Conservation (phyloP, 2,329 filamentous ascomycete species). For the Apiospora koreana region DNA sequence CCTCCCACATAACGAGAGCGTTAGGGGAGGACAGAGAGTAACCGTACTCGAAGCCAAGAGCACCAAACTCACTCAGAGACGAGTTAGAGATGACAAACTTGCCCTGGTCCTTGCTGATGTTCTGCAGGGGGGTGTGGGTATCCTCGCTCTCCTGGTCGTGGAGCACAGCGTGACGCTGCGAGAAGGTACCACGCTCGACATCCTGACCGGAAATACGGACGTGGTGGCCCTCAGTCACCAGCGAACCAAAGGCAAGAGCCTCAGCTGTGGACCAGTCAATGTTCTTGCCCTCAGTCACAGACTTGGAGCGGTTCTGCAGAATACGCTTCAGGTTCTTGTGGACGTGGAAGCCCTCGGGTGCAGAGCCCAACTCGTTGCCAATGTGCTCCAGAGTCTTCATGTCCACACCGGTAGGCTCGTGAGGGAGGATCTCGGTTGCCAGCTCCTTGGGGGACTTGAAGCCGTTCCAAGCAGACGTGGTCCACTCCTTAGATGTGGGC, state of each 20-base stretch:
- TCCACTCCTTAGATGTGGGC: conserved; percentile 95
- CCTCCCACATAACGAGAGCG: conserved; percentile 98
- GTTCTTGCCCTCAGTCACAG: conserved; percentile 85
- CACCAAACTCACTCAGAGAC: conserved; percentile 70
- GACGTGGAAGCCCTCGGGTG: conserved; percentile 82
- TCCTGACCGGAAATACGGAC: conserved; percentile 98
- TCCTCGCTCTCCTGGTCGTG: conserved; percentile 95
- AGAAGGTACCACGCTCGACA: conserved; percentile 99
- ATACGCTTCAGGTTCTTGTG: conserved; percentile 99
- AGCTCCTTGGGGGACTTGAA: conserved; percentile 99
- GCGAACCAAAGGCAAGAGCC: conserved; percentile 88
- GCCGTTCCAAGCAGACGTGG: conserved; percentile 97
- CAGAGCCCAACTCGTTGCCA: conserved; percentile 73
- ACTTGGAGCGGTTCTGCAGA: conserved; percentile 84
- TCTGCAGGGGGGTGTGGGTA: conserved; percentile 89
- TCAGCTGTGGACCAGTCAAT: conserved; percentile 98
- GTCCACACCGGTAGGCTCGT: conserved; percentile 83
- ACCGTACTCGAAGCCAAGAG: conserved; percentile 95
- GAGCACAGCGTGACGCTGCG: conserved; percentile 93
- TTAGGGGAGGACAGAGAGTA: conserved; percentile 97
- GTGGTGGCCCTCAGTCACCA: conserved; percentile 92
- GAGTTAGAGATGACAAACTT: conserved; percentile 98
- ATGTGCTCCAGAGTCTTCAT: conserved; percentile 75
- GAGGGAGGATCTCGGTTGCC: conserved; percentile 88
- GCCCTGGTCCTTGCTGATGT: conserved; percentile 87